phyloP scores from a whole-genome alignment of 441 rosid genomes.

The Theobroma grandiflorum region DNA sequence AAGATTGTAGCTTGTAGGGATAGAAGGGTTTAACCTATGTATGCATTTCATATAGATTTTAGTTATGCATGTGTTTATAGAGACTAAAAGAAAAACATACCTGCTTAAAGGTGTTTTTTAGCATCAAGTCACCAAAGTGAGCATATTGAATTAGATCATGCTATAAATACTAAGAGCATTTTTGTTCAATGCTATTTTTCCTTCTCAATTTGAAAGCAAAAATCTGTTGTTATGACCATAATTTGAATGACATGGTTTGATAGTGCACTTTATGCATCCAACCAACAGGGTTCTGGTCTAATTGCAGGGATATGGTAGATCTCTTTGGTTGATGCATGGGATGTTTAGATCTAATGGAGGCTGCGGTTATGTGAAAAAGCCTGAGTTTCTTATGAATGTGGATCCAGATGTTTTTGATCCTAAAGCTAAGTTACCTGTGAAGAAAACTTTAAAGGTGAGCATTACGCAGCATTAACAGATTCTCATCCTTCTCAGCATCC shows the following conservation, averaged over 20 bases:
- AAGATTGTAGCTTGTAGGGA: too few species aligned
- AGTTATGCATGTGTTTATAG: too few species aligned
- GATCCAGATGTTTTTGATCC: conserved; percentile 61
- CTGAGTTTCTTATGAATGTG: conserved; percentile 56
- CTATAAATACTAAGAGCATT: background rate
- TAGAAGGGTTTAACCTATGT: too few species aligned
- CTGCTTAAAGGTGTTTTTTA: too few species aligned
- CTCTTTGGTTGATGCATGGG: conserved; percentile 77
- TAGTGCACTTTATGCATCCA: background rate
- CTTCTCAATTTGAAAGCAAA: background rate
- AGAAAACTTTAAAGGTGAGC: conserved; percentile 59
- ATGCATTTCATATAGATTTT: too few species aligned
- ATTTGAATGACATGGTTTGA: background rate
- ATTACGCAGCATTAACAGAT: background rate
- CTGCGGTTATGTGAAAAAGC: conserved; percentile 74
- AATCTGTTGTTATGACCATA: background rate
- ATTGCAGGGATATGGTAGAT: conserved; percentile 62
- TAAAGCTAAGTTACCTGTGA: conserved; percentile 42
- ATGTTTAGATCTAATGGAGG: conserved; percentile 82
- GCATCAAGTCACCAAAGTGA: too few species aligned
- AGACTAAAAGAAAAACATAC: too few species aligned
- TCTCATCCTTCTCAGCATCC: background rate
- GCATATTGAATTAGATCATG: too few species aligned
- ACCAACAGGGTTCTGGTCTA: conserved; percentile 1
- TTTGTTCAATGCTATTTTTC: background rate